Percentiles rank a stretch among this genome's conserved stretches.
phyloP scores from a whole-genome alignment of 2,329 filamentous ascomycete genomes.

The Teratosphaeriaceae sp. region DNA sequence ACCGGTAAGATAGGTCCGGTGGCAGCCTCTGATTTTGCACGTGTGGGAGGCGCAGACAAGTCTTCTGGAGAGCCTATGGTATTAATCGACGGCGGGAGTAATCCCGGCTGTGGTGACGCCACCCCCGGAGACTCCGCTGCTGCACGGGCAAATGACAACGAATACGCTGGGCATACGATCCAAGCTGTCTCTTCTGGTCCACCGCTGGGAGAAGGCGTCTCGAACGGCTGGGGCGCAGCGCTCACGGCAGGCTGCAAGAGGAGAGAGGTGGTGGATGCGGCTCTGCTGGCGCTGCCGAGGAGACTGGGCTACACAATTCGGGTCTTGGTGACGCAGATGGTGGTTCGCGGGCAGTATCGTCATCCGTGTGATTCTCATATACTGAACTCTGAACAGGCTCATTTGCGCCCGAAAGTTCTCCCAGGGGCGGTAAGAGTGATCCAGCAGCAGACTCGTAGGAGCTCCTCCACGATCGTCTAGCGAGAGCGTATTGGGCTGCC shows the following conservation, averaged over 20 bases:
- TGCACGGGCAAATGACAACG: background rate
- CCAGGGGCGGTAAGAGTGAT: too few species aligned
- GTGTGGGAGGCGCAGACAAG: background rate
- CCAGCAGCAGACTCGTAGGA: too few species aligned
- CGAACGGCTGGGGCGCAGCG: background rate
- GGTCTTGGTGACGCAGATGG: too few species aligned
- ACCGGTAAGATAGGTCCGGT: background rate
- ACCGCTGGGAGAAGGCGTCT: background rate
- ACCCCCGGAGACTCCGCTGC: background rate
- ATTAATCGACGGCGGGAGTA: background rate
- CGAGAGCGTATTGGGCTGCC: too few species aligned
- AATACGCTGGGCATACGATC: background rate
- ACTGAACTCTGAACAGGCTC: too few species aligned
- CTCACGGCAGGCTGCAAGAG: background rate
- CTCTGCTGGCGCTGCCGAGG: too few species aligned
- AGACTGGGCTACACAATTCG: too few species aligned
- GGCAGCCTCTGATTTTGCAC: conserved; percentile 1
- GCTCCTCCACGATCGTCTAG: too few species aligned
- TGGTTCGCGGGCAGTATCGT: too few species aligned
- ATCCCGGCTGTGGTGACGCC: conserved; percentile 1
- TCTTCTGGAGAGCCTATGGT: background rate
- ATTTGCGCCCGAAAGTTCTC: too few species aligned
- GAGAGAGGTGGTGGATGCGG: background rate
- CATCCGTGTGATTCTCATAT: too few species aligned
- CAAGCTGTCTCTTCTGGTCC: background rate